Base-by-base conservation (phyloP, 805 yeast species). In the Candida corydali region DNA sequence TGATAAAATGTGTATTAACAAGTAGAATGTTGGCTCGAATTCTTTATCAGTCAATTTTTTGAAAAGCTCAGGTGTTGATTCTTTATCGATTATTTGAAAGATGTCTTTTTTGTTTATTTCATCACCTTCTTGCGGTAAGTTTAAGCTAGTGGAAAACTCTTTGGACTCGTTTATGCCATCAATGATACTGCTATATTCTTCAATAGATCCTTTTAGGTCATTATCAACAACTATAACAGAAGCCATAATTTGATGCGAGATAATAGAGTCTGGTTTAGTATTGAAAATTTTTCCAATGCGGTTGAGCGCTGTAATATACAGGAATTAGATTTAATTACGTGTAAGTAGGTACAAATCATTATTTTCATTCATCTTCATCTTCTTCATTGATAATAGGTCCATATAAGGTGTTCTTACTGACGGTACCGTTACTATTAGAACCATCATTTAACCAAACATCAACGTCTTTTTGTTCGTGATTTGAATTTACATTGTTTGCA, bases 1-100 rank as follows among this genome's bases (percentile, higher is more conserved):
- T 17, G 46, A 45, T 37, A 63, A 51, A 29, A 68, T 55, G 46
- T 64, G 61, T 22, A 59, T 49, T 40, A 63, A 50, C 47, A 68
- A 57, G 46, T 67, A 63, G 54, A 65, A 63, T n/a, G 70, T 54
- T 17, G 72, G 65, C 51, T 68, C 73, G 37, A 68, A 68, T 38
- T 66, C 73, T 42, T 58, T 65, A 52, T 68, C 72, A 33, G 59
- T 51, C 46, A 68, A 61, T 38, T 57, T 53, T 22, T 52, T 47
- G 42, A 68, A 56, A 15, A 39, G 47, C n/a, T 51, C 54, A 27
- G 57, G 50, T 11, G 49, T 46, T 18, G 69, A 51, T n/a, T 52
- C 52, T 11, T 41, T 51, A 40, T 55, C 48, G 34, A 67, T 49
- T 24, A 44, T 47, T 23, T 51, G 35, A 29, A 57, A 52, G 45